Base-by-base conservation (phyloP, 2,329 filamentous ascomycete species). In the Fusarium sp. region DNA sequence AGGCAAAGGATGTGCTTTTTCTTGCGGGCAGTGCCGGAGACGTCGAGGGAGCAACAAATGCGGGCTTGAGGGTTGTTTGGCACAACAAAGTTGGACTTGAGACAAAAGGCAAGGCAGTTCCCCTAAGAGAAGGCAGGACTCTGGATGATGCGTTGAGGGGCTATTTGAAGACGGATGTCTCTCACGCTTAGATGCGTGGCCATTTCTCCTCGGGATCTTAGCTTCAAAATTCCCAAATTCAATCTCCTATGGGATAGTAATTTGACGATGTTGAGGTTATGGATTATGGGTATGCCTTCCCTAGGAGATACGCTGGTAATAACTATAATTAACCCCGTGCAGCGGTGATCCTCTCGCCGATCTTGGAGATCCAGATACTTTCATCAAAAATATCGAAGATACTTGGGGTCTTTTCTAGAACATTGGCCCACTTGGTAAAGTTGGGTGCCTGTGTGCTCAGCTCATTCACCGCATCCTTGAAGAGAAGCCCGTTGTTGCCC, bases 1-100 rank as follows among this genome's bases (percentile, higher is more conserved):
- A 69, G 0, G 68, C 75, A 0, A 39, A 59, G 1, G 77, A 81
- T 13, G 75, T 72, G 2, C 44, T 82, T 18, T 82, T 82, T 47
- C 79, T 82, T 27, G 80, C 80, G 0, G 81, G 82, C 7, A 83
- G 81, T 47, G 77, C 79, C 2, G 80, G 79, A 3, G 82, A 83
- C 65, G 80, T 83, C 0, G 66, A 79, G 27, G 80, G 81, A 4
- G 81, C 82, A 1, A 76, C 76, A 0, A 64, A 73, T 2, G 79
- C 75, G 1, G 81, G 81, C 0, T 82, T 83, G 79, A 77, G 51
- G 28, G 81, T 82, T 23, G 77, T 80, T 34, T 82, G 80, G 80
- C 80, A 82, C 41, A 82, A 82, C 18, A 76, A 69, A 43, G 71
- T 75, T 28, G 76, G 78, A 1, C 39, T 81, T 50, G 48, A 57